phyloP scores from a whole-genome alignment of 1,284 basidiomycete species.

The Puccinia hordei region DNA sequence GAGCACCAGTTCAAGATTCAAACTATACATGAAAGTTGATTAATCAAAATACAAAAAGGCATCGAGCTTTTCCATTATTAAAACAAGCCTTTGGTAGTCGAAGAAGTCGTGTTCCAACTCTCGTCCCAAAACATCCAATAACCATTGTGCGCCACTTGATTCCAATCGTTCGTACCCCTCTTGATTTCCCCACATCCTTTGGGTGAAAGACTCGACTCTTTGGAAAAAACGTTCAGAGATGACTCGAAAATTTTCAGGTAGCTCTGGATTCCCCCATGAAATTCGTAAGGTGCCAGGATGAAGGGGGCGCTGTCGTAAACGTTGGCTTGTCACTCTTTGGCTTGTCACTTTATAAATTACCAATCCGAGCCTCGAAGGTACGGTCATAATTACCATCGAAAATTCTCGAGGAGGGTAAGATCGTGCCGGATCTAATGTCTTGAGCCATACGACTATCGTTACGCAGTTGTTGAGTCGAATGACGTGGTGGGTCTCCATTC shows the following conservation, averaged over 20 bases:
- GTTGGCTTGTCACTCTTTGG: neutral
- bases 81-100: slow-evolving; percentile 6
- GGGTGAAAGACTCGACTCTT: slow-evolving; percentile 2
- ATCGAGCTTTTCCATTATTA: neutral
- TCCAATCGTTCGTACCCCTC: neutral
- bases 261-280: slow-evolving; percentile 13
- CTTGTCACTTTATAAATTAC: slow-evolving; percentile 4
- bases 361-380: neutral
- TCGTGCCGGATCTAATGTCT: neutral
- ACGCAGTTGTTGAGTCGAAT: slow-evolving; percentile 19
- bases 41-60: neutral
- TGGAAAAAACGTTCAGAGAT: neutral
- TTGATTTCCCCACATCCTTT: slow-evolving; percentile 14
- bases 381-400: slow-evolving; percentile 2
- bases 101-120: slow-evolving; percentile 27
- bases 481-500: neutral
- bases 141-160: slow-evolving; percentile 5
- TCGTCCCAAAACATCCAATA: slow-evolving; percentile 20
- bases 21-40: neutral
- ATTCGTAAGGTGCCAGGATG: neutral
- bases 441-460: slow-evolving; percentile 13
- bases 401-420: neutral
- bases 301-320: too few species aligned
- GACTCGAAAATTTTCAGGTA: neutral
- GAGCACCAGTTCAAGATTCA: neutral